Base-by-base conservation (phyloP, 371 early-diverging fungal species). In the Syncephalastrum monosporum region DNA sequence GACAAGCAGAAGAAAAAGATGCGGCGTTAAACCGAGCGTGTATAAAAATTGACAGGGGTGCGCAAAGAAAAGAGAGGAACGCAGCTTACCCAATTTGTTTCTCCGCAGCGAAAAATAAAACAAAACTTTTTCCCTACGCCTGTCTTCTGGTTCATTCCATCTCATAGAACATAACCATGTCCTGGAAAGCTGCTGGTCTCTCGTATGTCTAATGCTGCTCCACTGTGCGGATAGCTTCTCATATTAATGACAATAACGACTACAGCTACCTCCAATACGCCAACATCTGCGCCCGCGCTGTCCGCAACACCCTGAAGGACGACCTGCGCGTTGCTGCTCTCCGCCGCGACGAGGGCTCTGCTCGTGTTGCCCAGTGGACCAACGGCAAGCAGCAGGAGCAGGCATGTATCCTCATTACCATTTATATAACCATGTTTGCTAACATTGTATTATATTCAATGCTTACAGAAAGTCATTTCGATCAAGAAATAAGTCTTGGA, bases 211-310 rank as follows among this genome's bases (percentile, higher is more conserved):
- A 33, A 47, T 27, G 47, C n/a, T 29, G 29, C 5, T n/a, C 17
- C 43, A 50, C 47, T 24, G 50, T 50, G 43, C 49, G 21, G 21
- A 21, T 21, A 21, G 21, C 21, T 21, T 21, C 21, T 21, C 0
- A 21, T n/a, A 43, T 4, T 21, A 2, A 7, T 15, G 8, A 44
- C 24, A 10, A 29, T 6, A 21, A 23, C 43, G n/a, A 24, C 33
- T 51, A 14, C 29, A 92, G 93, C 65, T 95, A 95, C 84, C 82
- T 95, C 64, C 89, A 92, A 74, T 92, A 90, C 78, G 78, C 88
- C 69, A 88, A 90, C 83, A 83, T 91, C 69, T 84, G 89, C 72
- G 92, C 95, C 62, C 82, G 82, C 56, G 88, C 91, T 56, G 85
- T 95, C 53, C 91, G 95, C 69, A 86, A 87, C 75, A 77, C 88